Evolutionary conservation across 2,329 filamentous ascomycete genomes (phyloP).

Genomic region (Aurifilum marmelostoma): DNA sequence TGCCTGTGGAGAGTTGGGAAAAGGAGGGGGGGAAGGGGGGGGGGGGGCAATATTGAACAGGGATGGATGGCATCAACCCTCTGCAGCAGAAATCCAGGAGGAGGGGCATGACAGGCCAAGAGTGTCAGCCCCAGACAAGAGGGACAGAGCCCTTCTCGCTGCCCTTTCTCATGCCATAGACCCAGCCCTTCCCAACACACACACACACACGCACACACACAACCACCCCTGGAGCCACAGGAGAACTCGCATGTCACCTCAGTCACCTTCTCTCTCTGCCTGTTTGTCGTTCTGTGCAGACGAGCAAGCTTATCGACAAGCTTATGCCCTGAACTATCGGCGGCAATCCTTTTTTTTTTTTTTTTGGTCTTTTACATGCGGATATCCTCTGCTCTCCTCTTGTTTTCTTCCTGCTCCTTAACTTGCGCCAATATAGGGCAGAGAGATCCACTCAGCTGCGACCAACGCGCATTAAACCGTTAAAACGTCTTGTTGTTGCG

Average conservation of each 20-base stretch:
- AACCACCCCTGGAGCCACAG: background rate
- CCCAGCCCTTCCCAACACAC: background rate
- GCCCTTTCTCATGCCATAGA: slow-evolving; percentile 2
- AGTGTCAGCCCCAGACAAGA: slow-evolving; percentile 4
- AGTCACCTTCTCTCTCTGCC: slow-evolving; percentile 6
- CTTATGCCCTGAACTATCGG: slow-evolving; percentile 5
- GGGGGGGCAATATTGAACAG: slow-evolving; percentile 14
- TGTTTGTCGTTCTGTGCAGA: slow-evolving; percentile 3
- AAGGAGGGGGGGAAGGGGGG: background rate
- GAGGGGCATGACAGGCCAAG: slow-evolving; percentile 9
- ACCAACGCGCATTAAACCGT: slow-evolving; percentile 16
- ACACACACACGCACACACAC: too few relatives aligned
- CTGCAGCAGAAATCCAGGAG: slow-evolving; percentile 17
- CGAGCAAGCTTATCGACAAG: slow-evolving; percentile 15
- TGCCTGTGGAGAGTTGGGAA: slow-evolving; percentile 10
- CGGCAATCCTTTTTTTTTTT: background rate
- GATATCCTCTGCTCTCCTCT: background rate
- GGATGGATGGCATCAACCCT: slow-evolving; percentile 7
- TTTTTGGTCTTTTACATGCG: too few relatives aligned
- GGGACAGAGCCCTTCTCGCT: slow-evolving; percentile 5
- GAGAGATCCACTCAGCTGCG: slow-evolving; percentile 25
- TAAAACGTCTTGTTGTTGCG: slow-evolving; percentile 21
- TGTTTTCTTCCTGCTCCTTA: slow-evolving; percentile 20
- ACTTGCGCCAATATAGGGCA: slow-evolving; percentile 22
- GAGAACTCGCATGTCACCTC: background rate